phyloP scores from a whole-genome alignment of 2,329 filamentous ascomycete species.

The Fusarium temperatum region DNA sequence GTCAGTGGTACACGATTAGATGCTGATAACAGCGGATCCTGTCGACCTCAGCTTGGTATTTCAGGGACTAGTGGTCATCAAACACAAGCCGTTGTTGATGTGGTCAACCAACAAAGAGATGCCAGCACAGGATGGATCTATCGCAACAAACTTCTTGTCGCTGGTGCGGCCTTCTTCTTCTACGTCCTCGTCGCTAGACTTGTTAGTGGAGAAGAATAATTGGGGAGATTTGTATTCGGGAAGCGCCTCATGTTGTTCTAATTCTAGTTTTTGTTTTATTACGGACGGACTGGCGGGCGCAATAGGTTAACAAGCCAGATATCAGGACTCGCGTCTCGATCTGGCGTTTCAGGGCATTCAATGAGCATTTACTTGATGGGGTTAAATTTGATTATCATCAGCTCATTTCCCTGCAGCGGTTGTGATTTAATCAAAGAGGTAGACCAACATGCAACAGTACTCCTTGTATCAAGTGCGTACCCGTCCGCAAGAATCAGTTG shows the following conservation, averaged over 20 bases:
- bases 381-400: neutral
- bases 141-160: slow-evolving; percentile 80
- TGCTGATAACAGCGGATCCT: slow-evolving; percentile 60
- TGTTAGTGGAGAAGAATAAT: slow-evolving; percentile 60
- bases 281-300: slow-evolving; percentile 24
- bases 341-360: slow-evolving; percentile 36
- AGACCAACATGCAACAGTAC: slow-evolving; percentile 5
- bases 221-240: neutral
- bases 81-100: slow-evolving; percentile 79
- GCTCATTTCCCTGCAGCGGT: slow-evolving; percentile 5
- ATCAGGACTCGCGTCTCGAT: slow-evolving; percentile 38
- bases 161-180: slow-evolving; percentile 74
- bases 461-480: neutral
- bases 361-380: slow-evolving; percentile 17
- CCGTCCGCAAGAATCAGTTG: neutral
- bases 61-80: slow-evolving; percentile 67
- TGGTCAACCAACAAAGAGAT: slow-evolving; percentile 76
- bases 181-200: slow-evolving; percentile 86
- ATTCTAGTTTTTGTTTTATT: slow-evolving; percentile 18
- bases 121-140: slow-evolving; percentile 85
- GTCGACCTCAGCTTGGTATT: slow-evolving; percentile 67
- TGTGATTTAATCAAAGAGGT: slow-evolving; percentile 5
- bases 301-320: slow-evolving; percentile 32
- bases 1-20: slow-evolving; percentile 71
- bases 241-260: slow-evolving; percentile 3